Evolutionary conservation across 2,329 filamentous ascomycete genomes (phyloP), one percentile per base, ranked within the genome.

Genomic region (Elsinoe perseae): DNA sequence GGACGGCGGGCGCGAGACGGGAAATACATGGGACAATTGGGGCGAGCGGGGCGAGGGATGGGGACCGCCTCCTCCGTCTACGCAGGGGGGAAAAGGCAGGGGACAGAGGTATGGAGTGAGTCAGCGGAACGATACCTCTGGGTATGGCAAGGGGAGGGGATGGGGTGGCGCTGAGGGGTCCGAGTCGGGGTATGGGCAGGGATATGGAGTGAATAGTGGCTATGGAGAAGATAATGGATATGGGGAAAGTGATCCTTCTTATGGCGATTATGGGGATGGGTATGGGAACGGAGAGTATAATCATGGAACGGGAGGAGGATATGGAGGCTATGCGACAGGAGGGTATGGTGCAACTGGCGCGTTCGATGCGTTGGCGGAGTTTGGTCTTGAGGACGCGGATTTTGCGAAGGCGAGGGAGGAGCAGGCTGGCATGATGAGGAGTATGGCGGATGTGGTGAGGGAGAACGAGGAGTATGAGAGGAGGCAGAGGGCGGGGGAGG

Each of bases 81-180:
- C n/a, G 20, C 4, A 21, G 20, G 3, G 43, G 44, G 25, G 44
- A 14, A 30, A 50, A 3, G 48, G 30, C 5, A 38, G 28, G 6
- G 30, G 48, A 4, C n/a, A n/a, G n/a, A 18, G 28, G 2, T 52
- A 52, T n/a, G 48, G 48, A 18, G 16, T 12, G 20, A 28, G 28
- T 16, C 25, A 23, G 12, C n/a, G 48, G n/a, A 52, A 32, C 14
- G 48, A 52, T n/a, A 32, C 48, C 12, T 52, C 48, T 28, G 48
- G 48, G 10, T 52, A 52, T 25, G 48, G 48, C 2, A 52, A 28
- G 30, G 48, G 48, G 12, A 52, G 48, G 18, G 48, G 48, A 1
- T 52, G 48, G 48, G 32, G 48, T 2, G 48, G 48, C 5, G 30
- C 10, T 10, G 48, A 28, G 21, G 43, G 18, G n/a, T n/a, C n/a